Evolutionary conservation across 345 rosid species (phyloP).

Genomic region (Lenwebbia sp.): DNA sequence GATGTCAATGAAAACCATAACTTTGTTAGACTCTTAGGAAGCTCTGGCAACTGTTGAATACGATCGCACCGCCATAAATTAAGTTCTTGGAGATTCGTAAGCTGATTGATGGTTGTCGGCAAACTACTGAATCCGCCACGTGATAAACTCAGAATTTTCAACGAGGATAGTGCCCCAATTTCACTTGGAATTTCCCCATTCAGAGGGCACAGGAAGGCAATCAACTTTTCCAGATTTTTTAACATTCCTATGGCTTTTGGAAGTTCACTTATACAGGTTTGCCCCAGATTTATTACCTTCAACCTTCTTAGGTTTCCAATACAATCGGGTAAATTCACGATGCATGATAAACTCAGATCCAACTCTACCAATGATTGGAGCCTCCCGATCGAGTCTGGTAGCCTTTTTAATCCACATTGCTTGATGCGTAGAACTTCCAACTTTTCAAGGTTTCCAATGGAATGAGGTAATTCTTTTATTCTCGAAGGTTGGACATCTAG

Average conservation of each 20-base stretch:
- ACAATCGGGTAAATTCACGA: neutral
- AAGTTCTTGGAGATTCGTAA: neutral
- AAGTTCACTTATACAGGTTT: neutral
- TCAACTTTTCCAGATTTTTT: neutral
- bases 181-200: neutral
- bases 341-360: fast-evolving
- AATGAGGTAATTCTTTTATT: no score
- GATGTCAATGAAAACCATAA: neutral
- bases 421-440: fast-evolving
- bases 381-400: neutral
- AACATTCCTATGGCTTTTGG: neutral
- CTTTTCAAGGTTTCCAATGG: no score
- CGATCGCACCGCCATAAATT: fast-evolving
- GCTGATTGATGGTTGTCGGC: neutral
- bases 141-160: neutral
- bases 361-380: neutral
- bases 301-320: neutral
- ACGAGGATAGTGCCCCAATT: neutral
- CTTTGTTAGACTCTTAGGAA: neutral
- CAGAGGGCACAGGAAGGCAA: fast-evolving
- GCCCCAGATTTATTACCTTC: neutral
- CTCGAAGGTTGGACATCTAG: fast-evolving
- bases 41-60: neutral
- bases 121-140: fast-evolving
- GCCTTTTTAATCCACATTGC: neutral